These are phyloP conservation scores for Neurospora terricola DNA, from an alignment of 495 filamentous ascomycete species.

Conservation along the genomic window DNA sequence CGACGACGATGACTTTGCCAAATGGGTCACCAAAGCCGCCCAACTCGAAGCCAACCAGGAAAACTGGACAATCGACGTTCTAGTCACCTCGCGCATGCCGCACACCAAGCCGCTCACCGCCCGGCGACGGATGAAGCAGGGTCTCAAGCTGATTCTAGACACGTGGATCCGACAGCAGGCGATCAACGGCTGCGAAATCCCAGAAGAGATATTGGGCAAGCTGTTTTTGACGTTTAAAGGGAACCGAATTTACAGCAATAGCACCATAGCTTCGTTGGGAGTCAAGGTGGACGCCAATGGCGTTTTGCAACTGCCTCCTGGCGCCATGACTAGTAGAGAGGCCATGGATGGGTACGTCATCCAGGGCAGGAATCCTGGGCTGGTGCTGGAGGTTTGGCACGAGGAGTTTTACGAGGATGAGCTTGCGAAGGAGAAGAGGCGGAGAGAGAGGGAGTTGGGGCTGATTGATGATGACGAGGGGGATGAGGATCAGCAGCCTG, in stretches of 20 bases:
- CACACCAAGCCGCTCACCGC: conserved; percentile 4
- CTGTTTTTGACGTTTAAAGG: conserved; percentile 76
- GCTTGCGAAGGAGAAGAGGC: conserved; percentile 27
- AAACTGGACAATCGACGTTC: conserved; percentile 4
- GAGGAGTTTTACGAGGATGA: conserved; percentile 45
- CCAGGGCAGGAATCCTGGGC: conserved; percentile 16
- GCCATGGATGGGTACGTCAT: conserved; percentile 1
- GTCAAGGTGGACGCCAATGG: conserved; percentile 36
- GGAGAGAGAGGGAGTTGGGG: conserved; percentile 19
- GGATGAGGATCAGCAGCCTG: background rate
- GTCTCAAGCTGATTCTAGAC: conserved; percentile 8
- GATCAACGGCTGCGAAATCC: background rate
- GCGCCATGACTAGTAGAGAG: conserved; percentile 27
- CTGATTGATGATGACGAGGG: conserved; percentile 10
- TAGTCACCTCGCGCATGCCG: conserved; percentile 9
- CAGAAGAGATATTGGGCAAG: conserved; percentile 12
- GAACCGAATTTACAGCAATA: conserved; percentile 59
- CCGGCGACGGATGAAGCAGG: conserved; percentile 9
- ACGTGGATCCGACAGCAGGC: conserved; percentile 9
- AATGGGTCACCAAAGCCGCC: conserved; percentile 14
- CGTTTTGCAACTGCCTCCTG: conserved; percentile 15
- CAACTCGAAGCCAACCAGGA: background rate
- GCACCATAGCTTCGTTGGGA: conserved; percentile 59
- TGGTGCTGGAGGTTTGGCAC: conserved; percentile 69
- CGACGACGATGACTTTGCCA: conserved; percentile 67